Base-by-base conservation (phyloP, 1,284 basidiomycete species). In the Tylopilus sp. region DNA sequence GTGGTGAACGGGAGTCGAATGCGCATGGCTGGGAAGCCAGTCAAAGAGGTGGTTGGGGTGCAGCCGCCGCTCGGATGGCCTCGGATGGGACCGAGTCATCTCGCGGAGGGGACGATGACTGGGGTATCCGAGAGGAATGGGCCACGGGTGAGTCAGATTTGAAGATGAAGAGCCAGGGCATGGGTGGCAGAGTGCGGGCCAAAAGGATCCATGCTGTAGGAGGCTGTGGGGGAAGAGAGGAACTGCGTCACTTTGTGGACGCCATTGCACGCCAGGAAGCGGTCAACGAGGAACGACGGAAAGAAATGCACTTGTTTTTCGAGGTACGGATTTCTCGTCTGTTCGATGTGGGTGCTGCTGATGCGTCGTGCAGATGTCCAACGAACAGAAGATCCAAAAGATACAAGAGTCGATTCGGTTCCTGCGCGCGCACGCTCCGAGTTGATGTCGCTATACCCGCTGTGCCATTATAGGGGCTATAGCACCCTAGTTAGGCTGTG, bases 271-370 rank as follows among this genome's bases (percentile, higher is more conserved):
- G 61, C 12, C 68, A 71, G 49, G 63, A 71, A 48, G 66, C 67
- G 6, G 74, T 64, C 9, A 66, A 71, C 52, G 65, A 67, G 13
- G 65, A 69, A 33, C 70, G 72, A 19, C 74, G 67, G 44, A 59
- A 58, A 47, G 54, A 67, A 43, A 75, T 84, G 75, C 71, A 79
- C 50, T 21, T 52, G 11, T 83, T 83, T 55, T 78, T 70, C 42
- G 67, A 77, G 63, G 82, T 79, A 51, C 29, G 73, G 63, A 19
- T 10, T 11, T n/a, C 18, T 21, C 6, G 6, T 29, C 38, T 11
- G 31, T 49, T 33, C 16, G 13, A 13, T 6, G 13, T 0, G 10
- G 12, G 12, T 21, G 19, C 43, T 21, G 19, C 43, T 51, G 2
- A 55, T 38, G 21, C 21, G 43, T 52, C 34, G 15, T 12, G 42